phyloP scores from a whole-genome alignment of 164 flowering plant species.

The Vitis vinifera region ASM3070453v1 NC_081805.1:3413501-3414000 shows the following conservation, averaged over 20 bases:
- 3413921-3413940: background rate
- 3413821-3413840: slow-evolving; percentile 87
- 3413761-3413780: slow-evolving; percentile 68
- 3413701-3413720: slow-evolving; percentile 88
- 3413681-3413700: slow-evolving; percentile 78
- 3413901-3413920: background rate
- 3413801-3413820: slow-evolving; percentile 97
- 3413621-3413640: background rate
- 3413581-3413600: background rate
- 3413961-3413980: background rate
- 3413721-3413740: slow-evolving; percentile 92
- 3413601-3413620: background rate
- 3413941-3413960: background rate
- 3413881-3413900: slow-evolving; percentile 11
- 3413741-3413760: slow-evolving; percentile 92
- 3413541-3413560: slow-evolving; percentile 7
- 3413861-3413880: slow-evolving; percentile 96
- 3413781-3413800: slow-evolving; percentile 86
- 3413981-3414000: background rate
- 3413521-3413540: slow-evolving; percentile 26
- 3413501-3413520: slow-evolving; percentile 92
- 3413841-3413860: slow-evolving; percentile 93
- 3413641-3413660: slow-evolving; percentile 93
- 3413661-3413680: slow-evolving; percentile 98
- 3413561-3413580: background rate